Conservation (phyloP, 345 rosid species). For the Mangifera indica region DNA sequence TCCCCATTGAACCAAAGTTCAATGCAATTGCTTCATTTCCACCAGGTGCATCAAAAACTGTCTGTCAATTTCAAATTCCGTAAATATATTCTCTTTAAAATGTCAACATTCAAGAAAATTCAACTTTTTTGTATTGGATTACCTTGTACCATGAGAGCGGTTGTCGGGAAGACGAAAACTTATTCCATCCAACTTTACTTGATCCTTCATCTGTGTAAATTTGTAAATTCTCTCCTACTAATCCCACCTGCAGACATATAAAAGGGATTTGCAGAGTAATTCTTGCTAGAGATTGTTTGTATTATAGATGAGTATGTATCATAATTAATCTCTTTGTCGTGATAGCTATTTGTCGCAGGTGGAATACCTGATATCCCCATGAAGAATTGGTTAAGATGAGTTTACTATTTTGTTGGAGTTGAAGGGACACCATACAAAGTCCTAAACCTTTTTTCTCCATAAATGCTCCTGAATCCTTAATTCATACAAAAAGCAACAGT, state of each 20-base stretch:
- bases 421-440: no score
- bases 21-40: slow-evolving; percentile 39
- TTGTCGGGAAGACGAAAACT: slow-evolving; percentile 20
- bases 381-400: slow-evolving; percentile 19
- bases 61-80: no score
- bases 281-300: no score
- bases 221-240: slow-evolving; percentile 39
- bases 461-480: slow-evolving; percentile 40
- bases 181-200: slow-evolving; percentile 34
- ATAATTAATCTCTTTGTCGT: no score
- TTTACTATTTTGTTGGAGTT: not conserved
- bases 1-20: slow-evolving; percentile 54
- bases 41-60: no score
- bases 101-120: no score
- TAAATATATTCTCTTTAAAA: no score
- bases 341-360: no score
- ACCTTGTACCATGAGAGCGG: slow-evolving; percentile 54
- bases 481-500: no score
- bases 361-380: slow-evolving; percentile 39
- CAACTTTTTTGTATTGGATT: no score
- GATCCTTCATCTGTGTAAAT: slow-evolving; percentile 32
- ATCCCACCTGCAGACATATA: slow-evolving; percentile 30
- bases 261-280: not conserved
- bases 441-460: slow-evolving; percentile 29
- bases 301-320: no score